A percentile compares a stretch with the other conserved stretches of the same genome.
These are phyloP conservation scores for Hanseniaspora guilliermondii DNA, from an alignment of 805 yeast genomes.

Conservation along the genomic window DNA sequence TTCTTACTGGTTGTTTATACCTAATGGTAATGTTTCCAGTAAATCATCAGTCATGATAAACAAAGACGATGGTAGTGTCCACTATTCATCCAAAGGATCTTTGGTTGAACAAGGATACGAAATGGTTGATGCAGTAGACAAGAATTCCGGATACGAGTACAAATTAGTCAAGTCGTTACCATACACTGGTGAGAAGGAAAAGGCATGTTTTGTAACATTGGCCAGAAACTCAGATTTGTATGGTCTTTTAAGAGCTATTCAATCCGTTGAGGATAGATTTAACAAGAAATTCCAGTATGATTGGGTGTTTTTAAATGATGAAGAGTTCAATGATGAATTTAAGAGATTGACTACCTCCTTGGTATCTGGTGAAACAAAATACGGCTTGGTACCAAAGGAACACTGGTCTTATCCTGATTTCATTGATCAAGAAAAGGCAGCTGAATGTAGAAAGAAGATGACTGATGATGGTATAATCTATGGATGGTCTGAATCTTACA, in stretches of 20 bases:
- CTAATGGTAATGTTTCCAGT: neutral
- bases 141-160: slow-evolving; percentile 8
- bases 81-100: neutral
- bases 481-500: slow-evolving; percentile 54
- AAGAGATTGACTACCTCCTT: slow-evolving; percentile 51
- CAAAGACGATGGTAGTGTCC: slow-evolving; percentile 5
- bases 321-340: slow-evolving; percentile 71
- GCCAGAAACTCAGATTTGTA: slow-evolving; percentile 66
- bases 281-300: slow-evolving; percentile 72
- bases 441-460: slow-evolving; percentile 43
- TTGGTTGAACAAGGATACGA: slow-evolving; percentile 1
- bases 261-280: slow-evolving; percentile 80
- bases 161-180: slow-evolving; percentile 5
- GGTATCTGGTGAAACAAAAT: slow-evolving; percentile 65
- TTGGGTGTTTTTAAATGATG: slow-evolving; percentile 92
- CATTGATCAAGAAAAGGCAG: slow-evolving; percentile 62
- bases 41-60: neutral
- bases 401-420: slow-evolving; percentile 83
- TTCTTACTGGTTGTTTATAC: slow-evolving; percentile 13
- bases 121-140: neutral
- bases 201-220: slow-evolving; percentile 70
- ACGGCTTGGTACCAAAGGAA: slow-evolving; percentile 67
- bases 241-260: slow-evolving; percentile 49
- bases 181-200: slow-evolving; percentile 32
- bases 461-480: slow-evolving; percentile 41